Evolutionary conservation across 2,329 filamentous ascomycete species (phyloP).

Genomic region (Aspergillus eucalypticola): DNA sequence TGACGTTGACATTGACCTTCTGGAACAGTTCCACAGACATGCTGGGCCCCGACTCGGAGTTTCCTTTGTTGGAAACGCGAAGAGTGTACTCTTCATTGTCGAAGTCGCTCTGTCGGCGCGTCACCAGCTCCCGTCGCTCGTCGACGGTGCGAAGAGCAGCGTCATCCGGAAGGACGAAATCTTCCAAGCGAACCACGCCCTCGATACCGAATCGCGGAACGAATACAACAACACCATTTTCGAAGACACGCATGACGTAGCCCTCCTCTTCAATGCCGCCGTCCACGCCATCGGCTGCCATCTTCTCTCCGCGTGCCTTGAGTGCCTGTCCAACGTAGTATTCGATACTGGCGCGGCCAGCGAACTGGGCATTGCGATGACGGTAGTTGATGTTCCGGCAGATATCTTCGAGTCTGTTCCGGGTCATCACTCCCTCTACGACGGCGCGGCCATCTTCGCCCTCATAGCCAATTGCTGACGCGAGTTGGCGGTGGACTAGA

Average conservation of each 20-base stretch:
- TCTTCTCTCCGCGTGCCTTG: conserved; percentile 64
- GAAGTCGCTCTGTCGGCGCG: conserved; percentile 71
- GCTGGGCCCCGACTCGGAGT: conserved; percentile 31
- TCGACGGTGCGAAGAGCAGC: conserved; percentile 31
- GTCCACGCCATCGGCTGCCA: conserved; percentile 37
- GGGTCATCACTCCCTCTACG: conserved; percentile 77
- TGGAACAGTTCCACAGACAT: conserved; percentile 80
- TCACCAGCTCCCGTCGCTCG: conserved; percentile 35
- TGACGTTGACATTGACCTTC: conserved; percentile 85
- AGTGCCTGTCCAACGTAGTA: conserved; percentile 98
- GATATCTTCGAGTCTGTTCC: conserved; percentile 83
- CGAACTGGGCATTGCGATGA: conserved; percentile 95
- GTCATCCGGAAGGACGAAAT: conserved; percentile 70
- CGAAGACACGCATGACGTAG: conserved; percentile 96
- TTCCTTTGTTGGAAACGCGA: conserved; percentile 57
- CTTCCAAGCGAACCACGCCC: conserved; percentile 80
- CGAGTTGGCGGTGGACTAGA: conserved; percentile 88
- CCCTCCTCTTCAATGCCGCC: conserved; percentile 74
- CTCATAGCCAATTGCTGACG: conserved; percentile 89
- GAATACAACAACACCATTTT: conserved; percentile 95
- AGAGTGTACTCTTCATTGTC: conserved; percentile 85
- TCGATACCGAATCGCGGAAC: conserved; percentile 96
- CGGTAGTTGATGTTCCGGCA: conserved; percentile 98
- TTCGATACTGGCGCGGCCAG: conserved; percentile 88
- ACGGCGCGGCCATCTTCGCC: conserved; percentile 59